Percentiles rank a stretch among this genome's conserved stretches.
phyloP scores from a whole-genome alignment of 2,329 filamentous ascomycete species.

The Pseudocercospora ulei region DNA sequence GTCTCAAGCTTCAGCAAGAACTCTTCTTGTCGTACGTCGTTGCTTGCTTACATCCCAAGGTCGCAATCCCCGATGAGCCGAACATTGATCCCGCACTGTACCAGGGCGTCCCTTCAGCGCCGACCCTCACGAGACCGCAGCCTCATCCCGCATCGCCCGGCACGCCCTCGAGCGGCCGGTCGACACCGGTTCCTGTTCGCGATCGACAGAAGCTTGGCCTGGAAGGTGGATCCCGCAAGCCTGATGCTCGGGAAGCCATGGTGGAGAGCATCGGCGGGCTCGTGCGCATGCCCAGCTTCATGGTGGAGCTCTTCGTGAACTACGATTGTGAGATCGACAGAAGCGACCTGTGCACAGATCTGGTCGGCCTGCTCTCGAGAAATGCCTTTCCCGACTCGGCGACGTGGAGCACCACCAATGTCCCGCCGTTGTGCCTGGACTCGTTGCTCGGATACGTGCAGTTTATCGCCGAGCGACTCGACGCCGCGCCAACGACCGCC shows the following conservation, averaged over 20 bases:
- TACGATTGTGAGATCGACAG: slow-evolving; percentile 94
- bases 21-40: slow-evolving; percentile 90
- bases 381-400: slow-evolving; percentile 96
- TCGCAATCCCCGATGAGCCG: slow-evolving; percentile 82
- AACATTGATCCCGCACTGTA: slow-evolving; percentile 88
- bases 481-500: slow-evolving; percentile 56
- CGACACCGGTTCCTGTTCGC: slow-evolving; percentile 82
- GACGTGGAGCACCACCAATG: slow-evolving; percentile 97
- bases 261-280: slow-evolving; percentile 90
- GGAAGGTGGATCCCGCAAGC: slow-evolving; percentile 82
- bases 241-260: slow-evolving; percentile 95
- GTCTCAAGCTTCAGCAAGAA: slow-evolving; percentile 93
- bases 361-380: slow-evolving; percentile 81
- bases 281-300: slow-evolving; percentile 84
- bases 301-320: slow-evolving; percentile 92
- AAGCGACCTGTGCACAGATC: slow-evolving; percentile 85
- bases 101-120: slow-evolving; percentile 81
- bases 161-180: slow-evolving; percentile 65
- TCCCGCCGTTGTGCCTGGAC: slow-evolving; percentile 87
- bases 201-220: slow-evolving; percentile 86
- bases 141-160: slow-evolving; percentile 36
- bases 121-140: slow-evolving; percentile 70
- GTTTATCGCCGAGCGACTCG: slow-evolving; percentile 76
- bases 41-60: slow-evolving; percentile 82
- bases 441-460: slow-evolving; percentile 84